Base-by-base conservation (phyloP, 805 yeast genomes). In the Teunomyces barrocoloradensis region DNA sequence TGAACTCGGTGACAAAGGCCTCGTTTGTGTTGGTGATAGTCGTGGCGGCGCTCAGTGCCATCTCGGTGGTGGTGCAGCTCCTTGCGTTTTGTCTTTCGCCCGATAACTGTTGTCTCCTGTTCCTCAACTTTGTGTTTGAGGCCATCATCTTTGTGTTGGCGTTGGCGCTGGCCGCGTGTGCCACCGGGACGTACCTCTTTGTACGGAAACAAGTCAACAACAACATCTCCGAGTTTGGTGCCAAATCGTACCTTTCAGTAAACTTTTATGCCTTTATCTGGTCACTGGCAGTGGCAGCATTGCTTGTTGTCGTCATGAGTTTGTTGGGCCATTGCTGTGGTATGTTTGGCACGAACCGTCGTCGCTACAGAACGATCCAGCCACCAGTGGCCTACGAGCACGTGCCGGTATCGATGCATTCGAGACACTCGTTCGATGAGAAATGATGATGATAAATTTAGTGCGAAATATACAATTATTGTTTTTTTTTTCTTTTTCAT, bases 241-340 rank as follows among this genome's bases (percentile, higher is more conserved):
- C 84, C 42, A 61, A 64, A 33, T 78, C 88, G 2, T 60, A 61
- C 32, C 57, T 87, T 43, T 78, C 80, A 29, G 66, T 68, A 15
- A 64, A 67, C 43, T 84, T 77, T 54, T 76, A 80, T 45, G 89
- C 81, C 2, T 64, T 84, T 40, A 67, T 81, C 6, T 87, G 92
- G 94, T 81, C 80, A 11, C 75, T 83, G 1, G 77, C 74, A 2
- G 84, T 64, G 12, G 80, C 81, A 1, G 50, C 54, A 2, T 42
- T 53, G 32, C 28, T 45, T 13, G 58, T 68, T 25, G 47, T 63
- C 15, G 34, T 68, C 13, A 57, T 71, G 52, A 63, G 66, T 45
- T 59, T 67, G 29, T 55, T 73, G 37, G 78, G 77, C 12, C 74
- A 72, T 53, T 71, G 74, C 51, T 66, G 71, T 46, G 77, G 77